Evolutionary conservation across 495 filamentous ascomycete genomes (phyloP).

Genomic region (Tuber aestivum): DNA sequence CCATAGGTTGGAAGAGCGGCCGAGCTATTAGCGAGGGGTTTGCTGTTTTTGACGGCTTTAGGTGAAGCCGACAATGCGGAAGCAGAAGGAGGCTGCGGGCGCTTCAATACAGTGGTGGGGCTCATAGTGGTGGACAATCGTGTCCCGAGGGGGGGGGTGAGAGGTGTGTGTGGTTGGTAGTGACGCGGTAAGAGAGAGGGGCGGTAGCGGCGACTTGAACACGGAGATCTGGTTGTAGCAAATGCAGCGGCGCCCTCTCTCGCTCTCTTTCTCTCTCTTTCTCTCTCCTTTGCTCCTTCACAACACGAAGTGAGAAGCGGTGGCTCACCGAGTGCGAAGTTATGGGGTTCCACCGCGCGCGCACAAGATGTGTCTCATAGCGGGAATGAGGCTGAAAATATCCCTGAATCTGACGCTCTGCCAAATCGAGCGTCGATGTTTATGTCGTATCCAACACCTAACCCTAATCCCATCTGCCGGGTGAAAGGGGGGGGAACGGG

Average conservation of each 20-base stretch:
- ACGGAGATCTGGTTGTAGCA: not conserved
- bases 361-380: conserved; percentile 26
- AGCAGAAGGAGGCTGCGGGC: conserved; percentile 17
- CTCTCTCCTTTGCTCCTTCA: not conserved
- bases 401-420: not conserved
- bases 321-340: conserved; percentile 7
- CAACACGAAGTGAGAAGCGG: conserved; percentile 2
- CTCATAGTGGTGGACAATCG: conserved; percentile 21
- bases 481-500: not conserved
- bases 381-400: conserved; percentile 33
- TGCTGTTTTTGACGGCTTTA: conserved; percentile 35
- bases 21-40: conserved; percentile 20
- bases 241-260: not conserved
- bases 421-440: not conserved
- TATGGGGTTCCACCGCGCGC: conserved; percentile 21
- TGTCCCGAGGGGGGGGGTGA: not conserved
- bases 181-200: conserved; percentile 9
- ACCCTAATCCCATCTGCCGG: conserved; percentile 3
- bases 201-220: not conserved
- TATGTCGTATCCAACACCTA: not conserved
- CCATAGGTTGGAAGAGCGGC: conserved; percentile 15
- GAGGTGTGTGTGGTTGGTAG: not conserved
- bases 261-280: not conserved
- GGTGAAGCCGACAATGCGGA: conserved; percentile 27
- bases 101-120: conserved; percentile 33